Percentiles rank a stretch among this genome's conserved stretches.
These are phyloP conservation scores for Dryas integrifolia DNA, from an alignment of 331 rosid genomes.

Conservation along the genomic window DNA sequence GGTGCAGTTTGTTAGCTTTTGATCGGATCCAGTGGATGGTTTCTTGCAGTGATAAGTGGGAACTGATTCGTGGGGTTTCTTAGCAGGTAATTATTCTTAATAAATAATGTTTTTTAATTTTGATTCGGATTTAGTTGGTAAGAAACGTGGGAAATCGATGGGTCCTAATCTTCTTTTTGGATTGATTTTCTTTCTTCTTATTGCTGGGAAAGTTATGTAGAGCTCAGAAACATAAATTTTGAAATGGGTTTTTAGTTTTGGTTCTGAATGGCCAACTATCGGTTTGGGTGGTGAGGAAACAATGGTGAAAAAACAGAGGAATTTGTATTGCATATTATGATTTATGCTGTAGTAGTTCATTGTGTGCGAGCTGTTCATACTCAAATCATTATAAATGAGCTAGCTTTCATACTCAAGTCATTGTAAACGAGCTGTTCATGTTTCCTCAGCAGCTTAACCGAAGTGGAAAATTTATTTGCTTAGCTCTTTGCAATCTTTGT, in stretches of 20 bases:
- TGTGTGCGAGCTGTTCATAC: not conserved
- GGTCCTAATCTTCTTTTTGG: not conserved
- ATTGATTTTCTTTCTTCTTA: not conserved
- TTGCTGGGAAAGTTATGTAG: not conserved
- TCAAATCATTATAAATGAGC: no score
- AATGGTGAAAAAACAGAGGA: not conserved
- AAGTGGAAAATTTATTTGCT: not conserved
- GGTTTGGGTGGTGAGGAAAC: not conserved
- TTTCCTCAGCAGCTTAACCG: no score
- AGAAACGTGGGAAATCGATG: not conserved
- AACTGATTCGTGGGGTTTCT: constrained; percentile 27
- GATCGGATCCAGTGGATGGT: constrained; percentile 50
- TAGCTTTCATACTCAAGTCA: not conserved
- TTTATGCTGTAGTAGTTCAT: not conserved
- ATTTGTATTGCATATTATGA: not conserved
- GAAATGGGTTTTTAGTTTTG: constrained; percentile 7
- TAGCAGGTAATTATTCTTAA: constrained; percentile 21
- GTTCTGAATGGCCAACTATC: not conserved
- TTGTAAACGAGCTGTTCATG: not conserved
- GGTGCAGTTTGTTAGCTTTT: constrained; percentile 24
- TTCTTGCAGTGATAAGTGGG: constrained; percentile 24
- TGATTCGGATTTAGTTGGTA: constrained; percentile 8
- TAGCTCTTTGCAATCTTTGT: not conserved
- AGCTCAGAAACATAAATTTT: not conserved
- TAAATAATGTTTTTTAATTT: constrained; percentile 6